Percentiles rank a stretch among this genome's conserved stretches.
Evolutionary conservation across 1,284 basidiomycete species (phyloP).

Genomic region (Stygiomarasmius scandens): DNA sequence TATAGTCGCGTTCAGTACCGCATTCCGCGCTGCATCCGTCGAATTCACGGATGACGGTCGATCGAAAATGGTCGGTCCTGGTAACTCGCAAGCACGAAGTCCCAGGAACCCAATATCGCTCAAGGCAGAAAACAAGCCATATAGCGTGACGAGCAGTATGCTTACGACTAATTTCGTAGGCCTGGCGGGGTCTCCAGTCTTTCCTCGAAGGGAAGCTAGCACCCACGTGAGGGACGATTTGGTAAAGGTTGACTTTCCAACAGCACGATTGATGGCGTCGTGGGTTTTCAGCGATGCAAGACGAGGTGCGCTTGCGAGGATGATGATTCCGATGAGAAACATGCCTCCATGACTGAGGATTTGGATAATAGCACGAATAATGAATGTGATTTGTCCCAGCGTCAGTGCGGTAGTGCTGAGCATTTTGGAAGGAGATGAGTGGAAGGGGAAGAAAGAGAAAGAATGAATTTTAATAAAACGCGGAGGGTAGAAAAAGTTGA

Average conservation of each 20-base stretch:
- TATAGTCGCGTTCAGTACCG: slow-evolving; percentile 13
- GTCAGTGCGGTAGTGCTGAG: slow-evolving; percentile 18
- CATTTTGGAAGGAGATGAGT: neutral
- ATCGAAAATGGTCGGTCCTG: slow-evolving; percentile 9
- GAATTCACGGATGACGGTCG: neutral
- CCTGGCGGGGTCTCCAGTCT: slow-evolving; percentile 6
- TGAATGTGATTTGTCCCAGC: slow-evolving; percentile 25
- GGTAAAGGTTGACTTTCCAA: slow-evolving; percentile 19
- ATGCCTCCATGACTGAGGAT: slow-evolving; percentile 22
- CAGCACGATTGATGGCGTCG: slow-evolving; percentile 23
- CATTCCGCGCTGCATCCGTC: slow-evolving; percentile 3
- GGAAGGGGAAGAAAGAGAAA: neutral
- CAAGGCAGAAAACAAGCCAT: neutral
- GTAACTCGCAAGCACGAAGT: neutral
- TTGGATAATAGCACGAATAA: slow-evolving; percentile 25
- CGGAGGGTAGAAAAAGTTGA: neutral
- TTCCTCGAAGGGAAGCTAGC: slow-evolving; percentile 15
- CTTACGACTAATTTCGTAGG: neutral
- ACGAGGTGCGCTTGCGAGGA: slow-evolving; percentile 23
- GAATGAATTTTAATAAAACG: neutral
- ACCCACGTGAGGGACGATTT: slow-evolving; percentile 21
- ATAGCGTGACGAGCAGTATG: neutral
- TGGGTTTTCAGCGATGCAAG: slow-evolving; percentile 23
- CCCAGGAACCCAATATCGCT: slow-evolving; percentile 11
- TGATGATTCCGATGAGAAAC: slow-evolving; percentile 22